Percentiles rank a stretch among this genome's conserved stretches.
Conservation (phyloP, 768 basidiomycete genomes). For the Cystobasidium onofrii region DNA sequence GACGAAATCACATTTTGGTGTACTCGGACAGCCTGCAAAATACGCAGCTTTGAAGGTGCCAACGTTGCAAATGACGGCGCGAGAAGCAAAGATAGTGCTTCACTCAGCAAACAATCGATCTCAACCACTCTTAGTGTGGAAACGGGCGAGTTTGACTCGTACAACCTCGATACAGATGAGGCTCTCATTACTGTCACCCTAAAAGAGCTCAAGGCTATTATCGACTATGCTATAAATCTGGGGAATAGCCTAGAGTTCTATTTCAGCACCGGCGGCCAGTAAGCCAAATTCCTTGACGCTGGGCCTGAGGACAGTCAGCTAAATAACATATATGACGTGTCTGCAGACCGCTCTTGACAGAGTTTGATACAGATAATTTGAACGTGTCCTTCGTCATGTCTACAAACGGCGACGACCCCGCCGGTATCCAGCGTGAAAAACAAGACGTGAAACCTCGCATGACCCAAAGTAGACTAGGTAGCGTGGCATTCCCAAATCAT, state of each 20-base stretch:
- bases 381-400: constrained; percentile 12
- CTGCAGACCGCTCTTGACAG: constrained; percentile 21
- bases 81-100: not conserved
- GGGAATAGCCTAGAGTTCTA: constrained; percentile 5
- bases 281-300: no score
- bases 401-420: constrained; percentile 24
- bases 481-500: not conserved
- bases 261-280: constrained; percentile 17
- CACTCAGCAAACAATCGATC: not conserved
- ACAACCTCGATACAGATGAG: not conserved
- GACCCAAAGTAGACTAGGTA: not conserved
- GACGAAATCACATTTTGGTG: constrained; percentile 31
- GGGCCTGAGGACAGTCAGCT: no score
- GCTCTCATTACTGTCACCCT: constrained; percentile 16
- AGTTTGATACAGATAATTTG: not conserved
- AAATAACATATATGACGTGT: no score
- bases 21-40: constrained; percentile 5
- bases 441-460: constrained; percentile 28
- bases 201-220: constrained; percentile 29
- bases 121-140: not conserved
- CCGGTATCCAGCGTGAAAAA: constrained; percentile 23
- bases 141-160: constrained; percentile 13
- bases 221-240: constrained; percentile 13
- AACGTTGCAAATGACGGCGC: not conserved
- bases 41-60: constrained; percentile 14